A percentile compares a stretch with the other conserved stretches of the same genome.
Conservation (phyloP, 306 rosid genomes). For the Aeschynomene evenia region DNA sequence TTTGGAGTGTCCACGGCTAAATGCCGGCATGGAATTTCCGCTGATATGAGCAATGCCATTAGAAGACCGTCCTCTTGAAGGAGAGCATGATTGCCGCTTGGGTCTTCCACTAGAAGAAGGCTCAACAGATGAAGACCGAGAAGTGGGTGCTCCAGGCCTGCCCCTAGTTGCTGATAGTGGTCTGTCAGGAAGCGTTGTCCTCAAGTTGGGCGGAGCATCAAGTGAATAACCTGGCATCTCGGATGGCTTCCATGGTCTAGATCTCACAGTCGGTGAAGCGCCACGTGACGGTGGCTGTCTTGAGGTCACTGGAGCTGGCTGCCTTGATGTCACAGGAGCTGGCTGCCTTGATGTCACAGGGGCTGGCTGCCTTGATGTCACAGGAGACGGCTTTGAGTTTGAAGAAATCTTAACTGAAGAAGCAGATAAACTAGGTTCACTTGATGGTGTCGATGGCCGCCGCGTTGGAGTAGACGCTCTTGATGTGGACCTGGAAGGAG, state of each 20-base stretch:
- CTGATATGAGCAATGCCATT: constrained; percentile 65
- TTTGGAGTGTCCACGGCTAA: constrained; percentile 63
- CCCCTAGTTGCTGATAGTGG: constrained; percentile 88
- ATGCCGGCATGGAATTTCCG: constrained; percentile 91
- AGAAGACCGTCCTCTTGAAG: constrained; percentile 84
- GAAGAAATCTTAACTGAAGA: constrained; percentile 53
- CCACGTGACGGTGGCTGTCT: constrained; percentile 77
- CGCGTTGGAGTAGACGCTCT: constrained; percentile 93
- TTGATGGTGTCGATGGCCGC: constrained; percentile 63
- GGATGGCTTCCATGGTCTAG: constrained; percentile 93
- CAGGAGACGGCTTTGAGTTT: constrained; percentile 54
- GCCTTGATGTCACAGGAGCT: constrained; percentile 47
- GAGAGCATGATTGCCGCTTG: constrained; percentile 89
- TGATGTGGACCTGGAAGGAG: constrained; percentile 71
- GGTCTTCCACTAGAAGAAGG: constrained; percentile 77
- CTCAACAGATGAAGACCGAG: constrained; percentile 88
- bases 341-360: constrained; percentile 49
- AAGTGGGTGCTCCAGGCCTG: constrained; percentile 91
- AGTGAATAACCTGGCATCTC: constrained; percentile 95
- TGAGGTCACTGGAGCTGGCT: constrained; percentile 45
- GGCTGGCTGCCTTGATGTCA: constrained; percentile 52
- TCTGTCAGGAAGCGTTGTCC: constrained; percentile 85
- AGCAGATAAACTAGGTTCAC: constrained; percentile 55
- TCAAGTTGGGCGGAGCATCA: constrained; percentile 89
- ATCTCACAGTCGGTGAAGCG: constrained; percentile 80